Conservation (phyloP, 2,329 filamentous ascomycete species). For the Pyricularia pennisetigena region DNA sequence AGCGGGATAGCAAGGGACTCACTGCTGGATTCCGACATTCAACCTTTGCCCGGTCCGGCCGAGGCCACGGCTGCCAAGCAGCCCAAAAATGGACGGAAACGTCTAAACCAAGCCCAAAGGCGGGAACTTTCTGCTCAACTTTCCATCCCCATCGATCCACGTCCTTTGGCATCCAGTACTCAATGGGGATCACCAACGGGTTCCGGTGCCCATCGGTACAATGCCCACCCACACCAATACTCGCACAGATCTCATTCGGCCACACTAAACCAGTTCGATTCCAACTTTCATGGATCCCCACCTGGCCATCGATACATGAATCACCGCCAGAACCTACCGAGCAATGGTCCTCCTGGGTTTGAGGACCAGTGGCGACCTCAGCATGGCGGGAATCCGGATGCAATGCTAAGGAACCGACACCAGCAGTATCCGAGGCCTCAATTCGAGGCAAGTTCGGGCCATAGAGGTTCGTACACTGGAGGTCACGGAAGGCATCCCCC, state of each 20-base stretch:
- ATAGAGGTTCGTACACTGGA: background rate
- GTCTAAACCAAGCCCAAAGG: conserved; percentile 53
- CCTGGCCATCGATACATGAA: background rate
- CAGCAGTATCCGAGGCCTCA: background rate
- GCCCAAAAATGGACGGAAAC: conserved; percentile 29
- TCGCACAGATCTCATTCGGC: background rate
- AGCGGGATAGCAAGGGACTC: background rate
- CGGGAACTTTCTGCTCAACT: conserved; percentile 52
- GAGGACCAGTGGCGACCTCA: background rate
- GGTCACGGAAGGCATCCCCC: conserved; percentile 15
- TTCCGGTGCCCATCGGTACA: background rate
- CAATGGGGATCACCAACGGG: background rate
- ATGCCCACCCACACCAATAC: conserved; percentile 8
- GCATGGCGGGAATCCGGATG: background rate
- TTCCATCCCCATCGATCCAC: conserved; percentile 43
- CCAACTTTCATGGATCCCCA: background rate
- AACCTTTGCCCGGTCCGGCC: background rate
- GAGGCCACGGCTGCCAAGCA: background rate
- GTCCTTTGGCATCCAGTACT: conserved; percentile 17
- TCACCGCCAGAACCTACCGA: conserved; percentile 6
- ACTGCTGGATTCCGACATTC: background rate
- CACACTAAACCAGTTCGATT: background rate
- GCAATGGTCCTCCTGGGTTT: conserved; percentile 8
- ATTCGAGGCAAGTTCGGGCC: background rate
- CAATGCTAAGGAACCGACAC: background rate